Conservation (phyloP, 1,284 basidiomycete genomes). For the Cryptococcus sp. region DNA sequence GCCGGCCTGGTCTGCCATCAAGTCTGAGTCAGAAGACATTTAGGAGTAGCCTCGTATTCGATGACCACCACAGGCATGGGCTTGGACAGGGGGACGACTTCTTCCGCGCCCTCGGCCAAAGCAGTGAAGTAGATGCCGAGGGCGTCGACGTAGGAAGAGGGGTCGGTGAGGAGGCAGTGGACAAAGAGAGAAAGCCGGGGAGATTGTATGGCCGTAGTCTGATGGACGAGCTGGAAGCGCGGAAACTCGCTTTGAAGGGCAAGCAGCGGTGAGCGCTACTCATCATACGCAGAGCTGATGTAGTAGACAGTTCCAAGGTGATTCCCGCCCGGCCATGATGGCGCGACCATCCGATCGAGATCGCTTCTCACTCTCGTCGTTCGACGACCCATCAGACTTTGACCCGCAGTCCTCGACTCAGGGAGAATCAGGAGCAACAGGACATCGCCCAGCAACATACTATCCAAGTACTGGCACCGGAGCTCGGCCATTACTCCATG, state of each 20-base stretch:
- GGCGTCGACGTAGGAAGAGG: conserved; percentile 12
- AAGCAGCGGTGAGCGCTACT: conserved; percentile 38
- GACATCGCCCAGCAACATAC: conserved; percentile 2
- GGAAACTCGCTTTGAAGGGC: conserved; percentile 42
- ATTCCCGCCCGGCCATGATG: conserved; percentile 53
- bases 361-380: conserved; percentile 7
- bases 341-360: conserved; percentile 25
- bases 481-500: conserved; percentile 9
- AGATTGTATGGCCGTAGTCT: conserved; percentile 49
- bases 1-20: conserved; percentile 31
- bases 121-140: conserved; percentile 27
- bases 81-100: conserved; percentile 19
- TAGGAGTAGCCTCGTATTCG: conserved; percentile 40
- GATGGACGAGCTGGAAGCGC: conserved; percentile 52
- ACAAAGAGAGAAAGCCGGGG: conserved; percentile 32
- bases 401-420: too few species aligned
- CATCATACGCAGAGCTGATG: neutral
- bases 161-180: conserved; percentile 15
- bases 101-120: neutral
- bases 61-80: conserved; percentile 28
- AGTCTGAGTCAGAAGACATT: conserved; percentile 46
- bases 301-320: conserved; percentile 47
- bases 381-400: neutral
- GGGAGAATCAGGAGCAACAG: neutral
- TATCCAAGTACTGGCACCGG: neutral